Conservation (phyloP, 2,329 filamentous ascomycete genomes). For the Huntiella abstrusa region DNA sequence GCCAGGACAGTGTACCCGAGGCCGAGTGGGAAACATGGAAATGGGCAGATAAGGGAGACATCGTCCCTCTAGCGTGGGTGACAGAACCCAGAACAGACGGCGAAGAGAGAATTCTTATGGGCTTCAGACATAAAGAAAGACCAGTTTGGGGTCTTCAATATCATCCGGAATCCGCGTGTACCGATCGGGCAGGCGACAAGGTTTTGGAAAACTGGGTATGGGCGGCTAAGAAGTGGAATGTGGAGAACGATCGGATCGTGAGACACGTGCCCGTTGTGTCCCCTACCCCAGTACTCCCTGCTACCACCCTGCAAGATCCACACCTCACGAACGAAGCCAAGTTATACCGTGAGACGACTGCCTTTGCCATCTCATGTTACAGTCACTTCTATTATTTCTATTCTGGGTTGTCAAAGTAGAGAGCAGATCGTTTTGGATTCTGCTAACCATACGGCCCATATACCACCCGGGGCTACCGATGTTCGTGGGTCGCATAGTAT, state of each 20-base stretch:
- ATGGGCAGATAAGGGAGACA: constrained; percentile 23
- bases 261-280: background rate
- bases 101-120: constrained; percentile 52
- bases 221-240: constrained; percentile 43
- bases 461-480: constrained; percentile 22
- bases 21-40: constrained; percentile 20
- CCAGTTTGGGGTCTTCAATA: constrained; percentile 84
- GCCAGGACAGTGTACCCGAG: constrained; percentile 24
- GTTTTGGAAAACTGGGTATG: constrained; percentile 62
- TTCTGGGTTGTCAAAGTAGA: constrained; percentile 19
- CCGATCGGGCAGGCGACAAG: constrained; percentile 42
- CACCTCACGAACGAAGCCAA: too few relatives aligned
- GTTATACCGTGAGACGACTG: background rate
- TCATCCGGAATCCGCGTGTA: constrained; percentile 78
- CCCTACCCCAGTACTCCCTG: background rate
- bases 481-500: constrained; percentile 52
- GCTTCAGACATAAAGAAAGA: constrained; percentile 42
- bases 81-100: constrained; percentile 24
- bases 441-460: constrained; percentile 24
- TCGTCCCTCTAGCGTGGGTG: constrained; percentile 45
- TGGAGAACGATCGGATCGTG: constrained; percentile 12
- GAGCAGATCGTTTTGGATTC: constrained; percentile 42
- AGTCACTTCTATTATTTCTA: constrained; percentile 35
- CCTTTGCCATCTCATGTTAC: constrained; percentile 14
- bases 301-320: too few relatives aligned